Base-by-base conservation (phyloP, 1,139 yeast species). In the Kodamaea sp. region DNA sequence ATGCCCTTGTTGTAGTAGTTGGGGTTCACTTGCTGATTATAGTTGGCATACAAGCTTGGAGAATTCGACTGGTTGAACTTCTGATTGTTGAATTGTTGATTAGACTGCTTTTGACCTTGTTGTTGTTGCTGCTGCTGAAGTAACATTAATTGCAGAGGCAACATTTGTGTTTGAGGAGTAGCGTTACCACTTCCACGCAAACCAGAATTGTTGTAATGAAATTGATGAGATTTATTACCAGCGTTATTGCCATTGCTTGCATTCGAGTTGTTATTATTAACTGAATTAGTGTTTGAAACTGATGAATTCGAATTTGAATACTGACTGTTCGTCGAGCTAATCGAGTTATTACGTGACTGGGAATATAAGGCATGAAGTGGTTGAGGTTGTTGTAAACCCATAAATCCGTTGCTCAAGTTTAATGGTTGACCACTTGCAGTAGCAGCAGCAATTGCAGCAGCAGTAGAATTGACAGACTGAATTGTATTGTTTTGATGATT, bases 401-500 rank as follows among this genome's bases (percentile, higher is more conserved):
- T 51, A 34, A 60, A 58, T 6, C 55, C 54, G 37, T 54, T 57
- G 43, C 52, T 60, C 47, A 68, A 52, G 44, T 63, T 70, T 50
- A 70, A 61, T 2, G 75, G 73, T 45, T 70, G 75, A 1, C 76
- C 77, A 46, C 73, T 65, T 5, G 77, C 77, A n/a, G 76, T 71
- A n/a, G 77, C 76, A 4, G 77, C 75, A 1, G 76, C 76, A 37
- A 70, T 70, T 2, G 75, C 77, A 6, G 75, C 75, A 2, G 75
- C 75, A 0, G 76, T 67, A n/a, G 72, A 60, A 43, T 69, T 70
- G 10, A 70, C 71, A 5, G 67, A 59, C 45, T 63, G 72, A 28
- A 64, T 52, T 23, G 50, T 46, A 37, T 40, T 47, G 33, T 39
- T 40, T 36, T 49, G 41, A 32, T 50, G 52, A 31, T 54, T 50